Conservation (phyloP, 78 protist genomes). For the Dictyostelium capitatum region DNA sequence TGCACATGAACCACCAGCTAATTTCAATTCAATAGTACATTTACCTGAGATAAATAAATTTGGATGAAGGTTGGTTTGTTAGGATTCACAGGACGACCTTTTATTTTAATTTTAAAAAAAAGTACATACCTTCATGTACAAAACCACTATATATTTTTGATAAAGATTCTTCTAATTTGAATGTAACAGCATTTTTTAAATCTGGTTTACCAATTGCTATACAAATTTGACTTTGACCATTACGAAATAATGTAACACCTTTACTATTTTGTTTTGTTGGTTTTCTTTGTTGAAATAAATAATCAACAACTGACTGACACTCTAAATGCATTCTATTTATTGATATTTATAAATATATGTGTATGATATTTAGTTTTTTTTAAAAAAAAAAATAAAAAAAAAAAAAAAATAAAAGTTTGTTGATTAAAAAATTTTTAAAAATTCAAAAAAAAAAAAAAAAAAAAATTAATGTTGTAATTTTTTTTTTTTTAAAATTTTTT, state of each 20-base stretch:
- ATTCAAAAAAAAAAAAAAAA: too few relatives aligned
- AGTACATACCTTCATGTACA: conserved; percentile 39
- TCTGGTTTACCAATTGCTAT: not conserved
- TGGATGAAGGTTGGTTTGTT: too few relatives aligned
- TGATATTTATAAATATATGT: too few relatives aligned
- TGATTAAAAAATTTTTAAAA: too few relatives aligned
- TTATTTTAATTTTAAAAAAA: too few relatives aligned
- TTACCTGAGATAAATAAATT: too few relatives aligned
- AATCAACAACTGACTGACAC: conserved; percentile 44
- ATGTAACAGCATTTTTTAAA: not conserved
- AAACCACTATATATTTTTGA: not conserved
- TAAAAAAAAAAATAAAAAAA: too few relatives aligned
- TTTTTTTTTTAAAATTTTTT: too few relatives aligned
- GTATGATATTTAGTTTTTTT: too few relatives aligned
- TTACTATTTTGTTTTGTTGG: conserved; percentile 1
- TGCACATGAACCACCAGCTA: conserved; percentile 42
- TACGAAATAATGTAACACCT: conserved; percentile 9
- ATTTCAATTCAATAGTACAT: conserved; percentile 39
- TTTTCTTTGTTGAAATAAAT: conserved; percentile 43
- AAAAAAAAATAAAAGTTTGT: too few relatives aligned
- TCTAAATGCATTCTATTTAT: conserved; percentile 21
- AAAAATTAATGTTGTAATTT: too few relatives aligned
- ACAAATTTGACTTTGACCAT: not conserved
- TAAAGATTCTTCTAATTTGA: not conserved
- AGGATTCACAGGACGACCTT: too few relatives aligned